Evolutionary conservation across 768 basidiomycete species (phyloP).

Genomic region (Xerocomellus amylosporus): DNA sequence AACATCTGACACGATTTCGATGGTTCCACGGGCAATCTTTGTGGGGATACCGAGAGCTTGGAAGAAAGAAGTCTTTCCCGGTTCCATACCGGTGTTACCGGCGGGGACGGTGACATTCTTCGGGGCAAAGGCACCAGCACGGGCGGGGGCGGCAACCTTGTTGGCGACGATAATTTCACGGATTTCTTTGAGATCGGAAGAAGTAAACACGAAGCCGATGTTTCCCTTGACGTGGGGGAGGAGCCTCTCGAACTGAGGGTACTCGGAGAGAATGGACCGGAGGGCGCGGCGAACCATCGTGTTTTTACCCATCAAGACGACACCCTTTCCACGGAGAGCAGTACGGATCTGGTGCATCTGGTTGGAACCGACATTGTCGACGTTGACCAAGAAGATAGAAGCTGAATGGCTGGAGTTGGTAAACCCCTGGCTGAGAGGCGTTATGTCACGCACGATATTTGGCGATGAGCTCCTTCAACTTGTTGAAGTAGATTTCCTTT

Average conservation of each 20-base stretch:
- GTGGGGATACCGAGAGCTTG: conserved; percentile 99
- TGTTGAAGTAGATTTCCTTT: conserved; percentile 88
- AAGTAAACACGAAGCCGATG: conserved; percentile 99
- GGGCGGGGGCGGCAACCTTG: conserved; percentile 98
- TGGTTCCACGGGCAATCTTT: conserved; percentile 99
- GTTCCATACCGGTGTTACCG: conserved; percentile 99
- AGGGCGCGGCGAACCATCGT: conserved; percentile 99
- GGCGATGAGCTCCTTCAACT: conserved; percentile 89
- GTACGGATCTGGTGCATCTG: conserved; percentile 99
- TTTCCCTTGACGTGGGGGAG: conserved; percentile 96
- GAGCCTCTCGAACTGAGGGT: conserved; percentile 93
- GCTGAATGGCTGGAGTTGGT: conserved; percentile 46
- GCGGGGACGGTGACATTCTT: conserved; percentile 90
- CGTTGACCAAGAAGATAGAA: conserved; percentile 98
- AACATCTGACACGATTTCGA: conserved; percentile 97
- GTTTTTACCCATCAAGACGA: conserved; percentile 99
- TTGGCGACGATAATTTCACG: conserved; percentile 92
- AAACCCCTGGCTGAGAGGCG: not conserved
- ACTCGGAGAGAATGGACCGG: conserved; percentile 83
- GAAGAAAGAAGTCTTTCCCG: conserved; percentile 99
- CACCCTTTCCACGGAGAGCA: conserved; percentile 92
- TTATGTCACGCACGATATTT: conserved; percentile 71
- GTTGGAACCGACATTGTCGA: conserved; percentile 99
- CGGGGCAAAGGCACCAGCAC: conserved; percentile 95
- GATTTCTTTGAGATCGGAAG: conserved; percentile 87